A percentile compares a stretch with the other conserved stretches of the same genome.
These are phyloP conservation scores for Daldinia caldariorum DNA, from an alignment of 495 filamentous ascomycete species.

Conservation along the genomic window DNA sequence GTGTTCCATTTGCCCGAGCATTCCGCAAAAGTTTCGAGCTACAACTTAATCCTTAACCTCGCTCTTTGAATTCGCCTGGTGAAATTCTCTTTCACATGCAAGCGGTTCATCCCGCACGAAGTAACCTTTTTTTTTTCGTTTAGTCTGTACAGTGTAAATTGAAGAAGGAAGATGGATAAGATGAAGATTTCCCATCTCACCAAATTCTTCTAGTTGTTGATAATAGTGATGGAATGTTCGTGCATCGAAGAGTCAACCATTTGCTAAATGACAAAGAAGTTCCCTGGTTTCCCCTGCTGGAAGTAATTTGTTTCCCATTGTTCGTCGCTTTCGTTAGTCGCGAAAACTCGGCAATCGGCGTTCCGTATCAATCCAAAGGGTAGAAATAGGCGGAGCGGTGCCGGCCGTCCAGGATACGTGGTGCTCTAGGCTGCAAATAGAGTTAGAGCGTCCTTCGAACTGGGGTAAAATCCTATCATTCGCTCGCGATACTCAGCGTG, in stretches of 20 bases:
- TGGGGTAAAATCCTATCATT: constrained; percentile 21
- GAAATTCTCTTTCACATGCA: background rate
- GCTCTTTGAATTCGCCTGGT: background rate
- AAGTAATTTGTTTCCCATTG: background rate
- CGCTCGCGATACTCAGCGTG: constrained; percentile 2
- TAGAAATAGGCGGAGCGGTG: constrained; percentile 16
- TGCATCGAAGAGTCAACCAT: background rate
- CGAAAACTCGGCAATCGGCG: constrained; percentile 7
- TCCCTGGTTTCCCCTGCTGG: background rate
- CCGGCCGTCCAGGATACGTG: constrained; percentile 28
- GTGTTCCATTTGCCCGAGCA: no score
- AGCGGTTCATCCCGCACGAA: background rate
- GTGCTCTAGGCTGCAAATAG: constrained; percentile 7
- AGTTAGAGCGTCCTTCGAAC: constrained; percentile 11
- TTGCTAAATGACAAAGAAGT: background rate
- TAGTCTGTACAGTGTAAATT: background rate
- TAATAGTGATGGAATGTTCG: background rate
- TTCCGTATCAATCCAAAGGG: background rate
- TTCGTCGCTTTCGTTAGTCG: background rate
- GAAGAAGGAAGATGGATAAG: background rate
- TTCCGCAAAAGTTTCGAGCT: no score
- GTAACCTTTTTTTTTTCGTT: background rate
- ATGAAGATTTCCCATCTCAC: background rate
- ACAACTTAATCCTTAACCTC: background rate
- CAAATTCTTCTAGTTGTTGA: background rate